Conservation (phyloP, 805 yeast species). For the Wickerhamiella lipophila region DNA sequence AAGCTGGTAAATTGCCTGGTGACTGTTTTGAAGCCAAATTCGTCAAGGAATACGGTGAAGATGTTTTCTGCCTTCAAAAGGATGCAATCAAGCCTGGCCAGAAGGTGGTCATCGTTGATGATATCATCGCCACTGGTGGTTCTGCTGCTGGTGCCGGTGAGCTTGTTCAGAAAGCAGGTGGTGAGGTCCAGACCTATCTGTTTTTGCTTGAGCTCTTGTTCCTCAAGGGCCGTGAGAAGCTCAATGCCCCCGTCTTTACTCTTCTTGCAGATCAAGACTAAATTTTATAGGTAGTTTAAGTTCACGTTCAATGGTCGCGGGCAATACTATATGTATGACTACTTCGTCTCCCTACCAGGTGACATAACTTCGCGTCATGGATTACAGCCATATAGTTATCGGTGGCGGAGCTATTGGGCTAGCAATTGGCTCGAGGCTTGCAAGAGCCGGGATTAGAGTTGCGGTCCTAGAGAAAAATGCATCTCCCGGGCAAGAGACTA, state of each 20-base stretch:
- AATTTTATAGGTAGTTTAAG: too few relatives aligned
- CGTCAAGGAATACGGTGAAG: conserved; percentile 85
- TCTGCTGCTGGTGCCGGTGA: conserved; percentile 91
- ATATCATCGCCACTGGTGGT: conserved; percentile 96
- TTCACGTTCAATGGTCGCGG: too few relatives aligned
- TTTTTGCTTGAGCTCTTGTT: conserved; percentile 92
- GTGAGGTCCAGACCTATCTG: conserved; percentile 61
- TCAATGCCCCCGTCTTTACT: conserved; percentile 80
- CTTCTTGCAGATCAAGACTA: conserved; percentile 59
- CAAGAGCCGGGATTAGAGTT: conserved; percentile 38
- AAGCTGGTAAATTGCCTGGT: conserved; percentile 92
- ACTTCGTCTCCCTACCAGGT: too few relatives aligned
- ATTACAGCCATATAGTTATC: conserved; percentile 44
- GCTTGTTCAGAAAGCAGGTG: conserved; percentile 54
- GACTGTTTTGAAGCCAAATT: conserved; percentile 56
- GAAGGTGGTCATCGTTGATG: conserved; percentile 81
- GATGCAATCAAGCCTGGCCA: conserved; percentile 70
- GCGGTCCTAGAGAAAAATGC: conserved; percentile 57
- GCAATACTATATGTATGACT: too few relatives aligned
- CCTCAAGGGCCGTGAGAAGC: conserved; percentile 82
- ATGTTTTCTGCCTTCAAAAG: conserved; percentile 76
- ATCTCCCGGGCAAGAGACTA: conserved; percentile 63
- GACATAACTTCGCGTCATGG: conserved; percentile 12
- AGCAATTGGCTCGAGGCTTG: conserved; percentile 63
- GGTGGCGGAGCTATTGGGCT: conserved; percentile 84